Conservation (phyloP, 331 rosid genomes). For the Malus hybrid region DNA sequence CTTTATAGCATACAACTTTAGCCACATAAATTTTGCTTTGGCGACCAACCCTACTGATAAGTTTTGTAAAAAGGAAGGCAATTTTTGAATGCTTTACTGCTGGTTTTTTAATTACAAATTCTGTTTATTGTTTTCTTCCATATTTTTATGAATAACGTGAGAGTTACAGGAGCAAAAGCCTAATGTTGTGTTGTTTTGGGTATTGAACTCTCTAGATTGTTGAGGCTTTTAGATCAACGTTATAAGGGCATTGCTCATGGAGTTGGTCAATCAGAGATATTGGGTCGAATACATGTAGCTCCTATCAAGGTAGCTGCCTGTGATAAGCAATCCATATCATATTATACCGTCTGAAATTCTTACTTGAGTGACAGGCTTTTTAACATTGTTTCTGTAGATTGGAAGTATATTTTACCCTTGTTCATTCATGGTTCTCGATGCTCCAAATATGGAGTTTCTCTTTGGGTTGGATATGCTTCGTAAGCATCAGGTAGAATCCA, state of each 20-base stretch:
- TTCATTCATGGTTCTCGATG: constrained; percentile 79
- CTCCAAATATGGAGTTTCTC: constrained; percentile 92
- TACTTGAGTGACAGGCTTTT: not conserved
- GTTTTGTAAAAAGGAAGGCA: not conserved
- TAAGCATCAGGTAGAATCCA: constrained; percentile 75
- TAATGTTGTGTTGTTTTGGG: constrained; percentile 4
- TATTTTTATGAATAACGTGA: not conserved
- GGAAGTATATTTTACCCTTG: constrained; percentile 87
- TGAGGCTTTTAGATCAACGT: constrained; percentile 92
- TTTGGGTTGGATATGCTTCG: constrained; percentile 97
- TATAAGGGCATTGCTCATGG: constrained; percentile 95
- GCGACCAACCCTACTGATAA: not conserved
- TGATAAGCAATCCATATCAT: not conserved
- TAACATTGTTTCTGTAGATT: constrained; percentile 36
- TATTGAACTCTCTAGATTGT: constrained; percentile 47
- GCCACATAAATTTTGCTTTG: not conserved
- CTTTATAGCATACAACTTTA: not conserved
- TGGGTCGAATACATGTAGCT: constrained; percentile 94
- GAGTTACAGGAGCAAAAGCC: constrained; percentile 9
- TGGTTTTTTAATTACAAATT: not conserved
- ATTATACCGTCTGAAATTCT: not conserved
- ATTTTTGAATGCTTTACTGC: not conserved
- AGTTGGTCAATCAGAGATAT: constrained; percentile 93
- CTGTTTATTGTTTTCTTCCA: not conserved
- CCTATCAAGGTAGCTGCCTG: constrained; percentile 71